These are phyloP conservation scores for Leccinellum luteum DNA, from an alignment of 768 basidiomycete species.

Conservation along the genomic window DNA sequence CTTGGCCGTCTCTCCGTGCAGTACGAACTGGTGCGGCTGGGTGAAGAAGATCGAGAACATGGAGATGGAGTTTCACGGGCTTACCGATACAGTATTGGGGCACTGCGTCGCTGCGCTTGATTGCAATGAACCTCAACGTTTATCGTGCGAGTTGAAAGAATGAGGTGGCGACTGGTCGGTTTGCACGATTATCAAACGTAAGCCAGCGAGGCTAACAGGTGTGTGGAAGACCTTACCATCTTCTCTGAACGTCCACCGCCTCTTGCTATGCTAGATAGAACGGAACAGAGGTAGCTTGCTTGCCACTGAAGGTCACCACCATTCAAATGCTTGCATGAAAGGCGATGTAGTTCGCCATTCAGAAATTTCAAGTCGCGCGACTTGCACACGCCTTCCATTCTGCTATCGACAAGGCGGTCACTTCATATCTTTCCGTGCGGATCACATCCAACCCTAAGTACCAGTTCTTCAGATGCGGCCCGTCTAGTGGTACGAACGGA, in stretches of 20 bases:
- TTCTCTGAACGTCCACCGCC: not conserved
- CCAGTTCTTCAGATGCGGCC: not conserved
- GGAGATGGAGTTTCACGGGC: not conserved
- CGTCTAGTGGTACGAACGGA: not conserved
- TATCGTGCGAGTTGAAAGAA: not conserved
- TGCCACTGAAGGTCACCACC: not conserved
- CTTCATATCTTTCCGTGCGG: slow-evolving; percentile 16
- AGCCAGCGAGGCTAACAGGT: not conserved
- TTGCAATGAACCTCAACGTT: not conserved
- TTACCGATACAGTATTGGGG: not conserved
- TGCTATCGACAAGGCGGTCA: not conserved
- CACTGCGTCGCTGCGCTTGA: not conserved
- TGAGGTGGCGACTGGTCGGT: not conserved
- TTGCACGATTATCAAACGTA: not conserved
- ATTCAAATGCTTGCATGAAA: slow-evolving; percentile 4
- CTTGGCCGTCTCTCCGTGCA: not conserved
- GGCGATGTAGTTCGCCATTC: slow-evolving; percentile 9
- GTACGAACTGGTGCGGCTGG: slow-evolving; percentile 12
- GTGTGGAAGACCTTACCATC: not conserved
- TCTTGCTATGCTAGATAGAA: not conserved
- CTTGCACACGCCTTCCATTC: slow-evolving; percentile 24
- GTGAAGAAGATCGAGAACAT: slow-evolving; percentile 3
- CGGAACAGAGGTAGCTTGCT: not conserved
- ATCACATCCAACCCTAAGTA: slow-evolving; percentile 18
- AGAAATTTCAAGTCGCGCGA: slow-evolving; percentile 1